Conservation (phyloP, 2,329 filamentous ascomycete species). For the Parastagonospora avenae region DNA sequence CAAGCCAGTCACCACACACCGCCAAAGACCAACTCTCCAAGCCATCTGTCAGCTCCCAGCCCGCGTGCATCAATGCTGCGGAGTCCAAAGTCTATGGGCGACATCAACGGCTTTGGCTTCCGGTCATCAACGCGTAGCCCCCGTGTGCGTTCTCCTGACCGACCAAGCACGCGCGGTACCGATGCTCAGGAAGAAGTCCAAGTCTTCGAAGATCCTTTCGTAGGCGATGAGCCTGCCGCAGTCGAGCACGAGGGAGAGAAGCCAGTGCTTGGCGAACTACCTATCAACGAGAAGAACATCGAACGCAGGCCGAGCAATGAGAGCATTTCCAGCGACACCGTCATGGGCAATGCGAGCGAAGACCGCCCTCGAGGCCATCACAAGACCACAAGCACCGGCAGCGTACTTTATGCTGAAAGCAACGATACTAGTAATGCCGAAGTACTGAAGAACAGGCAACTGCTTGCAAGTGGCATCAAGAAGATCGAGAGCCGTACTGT, state of each 20-base stretch:
- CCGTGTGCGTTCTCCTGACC: slow-evolving; percentile 40
- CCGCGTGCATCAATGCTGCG: slow-evolving; percentile 31
- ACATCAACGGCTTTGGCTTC: slow-evolving; percentile 18
- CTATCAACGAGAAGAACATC: slow-evolving; percentile 54
- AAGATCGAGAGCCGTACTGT: slow-evolving; percentile 73
- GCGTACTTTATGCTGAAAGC: slow-evolving; percentile 39
- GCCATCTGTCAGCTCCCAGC: slow-evolving; percentile 33
- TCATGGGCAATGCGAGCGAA: slow-evolving; percentile 34
- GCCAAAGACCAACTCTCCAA: slow-evolving; percentile 34
- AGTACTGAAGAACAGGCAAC: slow-evolving; percentile 55
- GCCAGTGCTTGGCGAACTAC: slow-evolving; percentile 57
- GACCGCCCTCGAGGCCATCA: slow-evolving; percentile 38
- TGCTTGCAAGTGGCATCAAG: slow-evolving; percentile 75
- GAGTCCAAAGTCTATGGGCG: slow-evolving; percentile 39
- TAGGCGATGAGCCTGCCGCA: slow-evolving; percentile 40
- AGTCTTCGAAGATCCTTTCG: slow-evolving; percentile 61
- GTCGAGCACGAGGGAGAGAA: slow-evolving; percentile 43
- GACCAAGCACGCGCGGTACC: slow-evolving; percentile 38
- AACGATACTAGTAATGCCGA: slow-evolving; percentile 44
- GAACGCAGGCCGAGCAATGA: slow-evolving; percentile 40
- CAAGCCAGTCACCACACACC: slow-evolving; percentile 40
- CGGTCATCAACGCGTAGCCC: slow-evolving; percentile 36
- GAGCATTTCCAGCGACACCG: slow-evolving; percentile 28
- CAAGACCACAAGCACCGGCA: slow-evolving; percentile 46
- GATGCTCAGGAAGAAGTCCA: slow-evolving; percentile 51